Conservation (phyloP, 768 basidiomycete species). For the Bullera alba region DNA sequence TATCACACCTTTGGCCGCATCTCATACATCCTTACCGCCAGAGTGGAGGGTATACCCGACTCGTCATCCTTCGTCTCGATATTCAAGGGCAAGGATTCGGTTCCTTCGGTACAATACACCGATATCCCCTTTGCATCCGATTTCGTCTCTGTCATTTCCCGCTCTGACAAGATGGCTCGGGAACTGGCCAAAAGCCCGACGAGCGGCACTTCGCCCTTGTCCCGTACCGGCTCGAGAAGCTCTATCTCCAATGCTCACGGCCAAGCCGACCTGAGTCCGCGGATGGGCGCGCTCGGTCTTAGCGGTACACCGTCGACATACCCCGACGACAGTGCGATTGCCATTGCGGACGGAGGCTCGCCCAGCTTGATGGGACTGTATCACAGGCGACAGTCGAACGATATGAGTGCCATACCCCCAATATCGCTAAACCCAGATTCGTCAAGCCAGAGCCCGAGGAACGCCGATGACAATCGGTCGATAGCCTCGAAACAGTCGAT, state of each 20-base stretch:
- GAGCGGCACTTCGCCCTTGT: too few relatives aligned
- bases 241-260: neutral
- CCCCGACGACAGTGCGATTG: conserved; percentile 3
- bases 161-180: conserved; percentile 12
- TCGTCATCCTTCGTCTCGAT: neutral
- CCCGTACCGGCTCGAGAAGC: neutral
- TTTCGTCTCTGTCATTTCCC: conserved; percentile 15
- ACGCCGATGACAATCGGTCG: conserved; percentile 20
- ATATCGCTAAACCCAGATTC: neutral
- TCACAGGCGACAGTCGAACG: neutral
- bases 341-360: neutral
- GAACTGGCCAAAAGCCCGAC: too few relatives aligned
- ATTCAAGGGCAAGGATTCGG: conserved; percentile 1
- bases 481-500: conserved; percentile 24
- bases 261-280: neutral
- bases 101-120: neutral
- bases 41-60: conserved; percentile 17
- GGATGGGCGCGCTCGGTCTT: neutral
- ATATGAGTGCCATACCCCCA: neutral
- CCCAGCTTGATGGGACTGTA: neutral
- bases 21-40: conserved; percentile 15
- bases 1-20: conserved; percentile 16
- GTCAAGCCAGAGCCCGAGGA: conserved; percentile 25
- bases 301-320: neutral
- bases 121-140: conserved; percentile 16